These are phyloP conservation scores for Diaporthe sp. DNA, from an alignment of 2,329 filamentous ascomycete species.

Conservation along the genomic window DNA sequence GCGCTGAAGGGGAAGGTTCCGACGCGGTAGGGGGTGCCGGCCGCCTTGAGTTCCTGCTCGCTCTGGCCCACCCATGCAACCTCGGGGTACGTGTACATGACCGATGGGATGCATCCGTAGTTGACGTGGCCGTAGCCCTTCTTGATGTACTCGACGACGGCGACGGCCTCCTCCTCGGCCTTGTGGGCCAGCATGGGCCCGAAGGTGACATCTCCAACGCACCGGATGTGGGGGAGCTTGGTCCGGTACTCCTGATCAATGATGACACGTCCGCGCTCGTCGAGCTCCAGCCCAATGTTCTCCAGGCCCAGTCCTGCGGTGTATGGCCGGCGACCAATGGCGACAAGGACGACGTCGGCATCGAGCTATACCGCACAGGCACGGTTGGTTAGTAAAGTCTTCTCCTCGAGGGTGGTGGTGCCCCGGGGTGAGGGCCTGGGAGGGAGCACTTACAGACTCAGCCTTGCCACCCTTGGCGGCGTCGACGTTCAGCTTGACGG, in stretches of 20 bases:
- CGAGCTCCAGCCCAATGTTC: constrained; percentile 91
- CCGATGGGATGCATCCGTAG: constrained; percentile 96
- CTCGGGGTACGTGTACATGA: constrained; percentile 99
- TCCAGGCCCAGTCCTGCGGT: constrained; percentile 92
- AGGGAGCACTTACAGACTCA: constrained; percentile 76
- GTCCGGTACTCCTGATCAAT: constrained; percentile 99
- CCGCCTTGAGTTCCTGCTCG: constrained; percentile 93
- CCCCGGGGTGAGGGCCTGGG: background rate
- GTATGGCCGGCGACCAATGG: constrained; percentile 96
- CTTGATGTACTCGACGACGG: constrained; percentile 95
- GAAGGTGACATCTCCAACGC: constrained; percentile 95
- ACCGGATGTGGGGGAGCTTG: constrained; percentile 96
- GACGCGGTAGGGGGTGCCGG: constrained; percentile 90
- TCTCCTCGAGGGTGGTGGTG: background rate
- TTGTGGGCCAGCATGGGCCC: constrained; percentile 99
- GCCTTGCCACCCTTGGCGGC: constrained; percentile 96
- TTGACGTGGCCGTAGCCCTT: constrained; percentile 99
- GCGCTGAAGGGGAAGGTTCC: constrained; percentile 97
- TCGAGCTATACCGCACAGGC: constrained; percentile 73
- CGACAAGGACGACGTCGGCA: constrained; percentile 94
- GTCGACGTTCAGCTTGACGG: constrained; percentile 86
- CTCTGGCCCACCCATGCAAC: constrained; percentile 99
- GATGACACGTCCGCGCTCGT: constrained; percentile 93
- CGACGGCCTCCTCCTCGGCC: constrained; percentile 97
- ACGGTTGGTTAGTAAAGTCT: constrained; percentile 34